Conservation (phyloP, 2,329 filamentous ascomycete species). For the Fusarium praegraminearum region DNA sequence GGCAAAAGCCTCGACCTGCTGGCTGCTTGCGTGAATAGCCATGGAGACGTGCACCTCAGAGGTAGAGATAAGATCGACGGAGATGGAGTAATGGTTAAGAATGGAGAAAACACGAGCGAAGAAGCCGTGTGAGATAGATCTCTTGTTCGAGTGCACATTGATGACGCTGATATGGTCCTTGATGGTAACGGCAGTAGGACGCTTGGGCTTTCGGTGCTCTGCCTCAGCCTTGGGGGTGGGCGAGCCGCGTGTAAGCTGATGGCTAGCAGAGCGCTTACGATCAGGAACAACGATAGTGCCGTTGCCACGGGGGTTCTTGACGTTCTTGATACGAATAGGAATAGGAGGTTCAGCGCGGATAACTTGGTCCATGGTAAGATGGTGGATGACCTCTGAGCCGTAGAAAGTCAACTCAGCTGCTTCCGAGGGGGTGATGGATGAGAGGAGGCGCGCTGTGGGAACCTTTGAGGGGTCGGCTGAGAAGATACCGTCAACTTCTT, state of each 20-base stretch:
- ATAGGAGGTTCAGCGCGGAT: constrained; percentile 84
- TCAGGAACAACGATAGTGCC: constrained; percentile 90
- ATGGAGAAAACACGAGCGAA: constrained; percentile 94
- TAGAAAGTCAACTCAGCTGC: constrained; percentile 96
- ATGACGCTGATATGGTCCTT: constrained; percentile 97
- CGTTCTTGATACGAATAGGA: constrained; percentile 90
- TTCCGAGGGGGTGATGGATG: constrained; percentile 91
- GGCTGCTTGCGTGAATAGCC: constrained; percentile 87
- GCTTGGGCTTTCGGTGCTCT: constrained; percentile 69
- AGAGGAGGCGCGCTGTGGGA: constrained; percentile 89
- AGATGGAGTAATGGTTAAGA: constrained; percentile 85
- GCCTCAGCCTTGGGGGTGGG: constrained; percentile 56
- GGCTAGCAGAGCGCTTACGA: constrained; percentile 64
- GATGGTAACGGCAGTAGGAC: constrained; percentile 92
- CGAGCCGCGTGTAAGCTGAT: constrained; percentile 67
- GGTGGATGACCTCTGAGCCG: constrained; percentile 96
- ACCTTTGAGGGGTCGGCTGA: constrained; percentile 87
- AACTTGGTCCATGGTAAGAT: constrained; percentile 97
- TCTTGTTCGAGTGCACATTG: constrained; percentile 98
- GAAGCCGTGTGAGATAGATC: constrained; percentile 95
- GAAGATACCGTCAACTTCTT: constrained; percentile 97
- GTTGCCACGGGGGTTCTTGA: constrained; percentile 83
- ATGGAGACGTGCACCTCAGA: constrained; percentile 98
- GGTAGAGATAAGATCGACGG: constrained; percentile 95
- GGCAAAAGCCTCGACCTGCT: constrained; percentile 71